Evolutionary conservation across 148 eudicot species (phyloP).

Genomic region (Dianthus caryophyllus): DNA sequence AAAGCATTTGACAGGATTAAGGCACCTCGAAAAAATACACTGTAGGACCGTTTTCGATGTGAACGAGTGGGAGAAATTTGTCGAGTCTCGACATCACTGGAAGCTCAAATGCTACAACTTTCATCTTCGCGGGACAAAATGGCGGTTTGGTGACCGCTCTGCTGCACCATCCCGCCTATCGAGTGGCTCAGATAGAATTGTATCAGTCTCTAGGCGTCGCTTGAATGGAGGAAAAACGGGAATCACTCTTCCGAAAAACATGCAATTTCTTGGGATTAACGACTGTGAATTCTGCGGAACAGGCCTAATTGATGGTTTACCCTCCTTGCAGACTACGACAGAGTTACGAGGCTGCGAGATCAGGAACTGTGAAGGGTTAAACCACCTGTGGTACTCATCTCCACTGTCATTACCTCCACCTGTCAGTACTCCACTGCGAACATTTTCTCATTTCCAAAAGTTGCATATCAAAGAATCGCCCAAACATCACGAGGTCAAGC

Average conservation of each 20-base stretch:
- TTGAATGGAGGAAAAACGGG: not conserved
- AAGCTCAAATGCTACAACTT: slow-evolving; percentile 6
- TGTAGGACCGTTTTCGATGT: slow-evolving; percentile 5
- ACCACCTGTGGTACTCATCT: slow-evolving; percentile 4
- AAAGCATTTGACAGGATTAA: not conserved
- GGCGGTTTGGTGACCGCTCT: not conserved
- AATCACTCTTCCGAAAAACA: not conserved
- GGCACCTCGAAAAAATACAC: slow-evolving; percentile 6
- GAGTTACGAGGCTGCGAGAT: slow-evolving; percentile 11
- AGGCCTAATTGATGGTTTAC: slow-evolving; percentile 13
- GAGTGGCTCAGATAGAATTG: not conserved
- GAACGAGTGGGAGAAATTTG: slow-evolving; percentile 1
- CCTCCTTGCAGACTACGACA: not conserved
- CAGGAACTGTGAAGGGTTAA: slow-evolving; percentile 12
- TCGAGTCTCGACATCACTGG: slow-evolving; percentile 12
- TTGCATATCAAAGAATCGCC: slow-evolving; percentile 1
- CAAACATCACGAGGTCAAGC: not conserved
- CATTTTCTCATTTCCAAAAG: slow-evolving; percentile 1
- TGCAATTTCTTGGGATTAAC: slow-evolving; percentile 7
- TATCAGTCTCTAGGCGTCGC: not conserved
- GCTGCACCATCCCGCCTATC: not conserved
- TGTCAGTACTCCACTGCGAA: not conserved
- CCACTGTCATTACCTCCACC: not conserved
- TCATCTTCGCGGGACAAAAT: not conserved
- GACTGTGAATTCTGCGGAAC: slow-evolving; percentile 1